These are phyloP conservation scores for Pyrenophora teres DNA, from an alignment of 2,329 filamentous ascomycete genomes.

Conservation along the genomic window DNA sequence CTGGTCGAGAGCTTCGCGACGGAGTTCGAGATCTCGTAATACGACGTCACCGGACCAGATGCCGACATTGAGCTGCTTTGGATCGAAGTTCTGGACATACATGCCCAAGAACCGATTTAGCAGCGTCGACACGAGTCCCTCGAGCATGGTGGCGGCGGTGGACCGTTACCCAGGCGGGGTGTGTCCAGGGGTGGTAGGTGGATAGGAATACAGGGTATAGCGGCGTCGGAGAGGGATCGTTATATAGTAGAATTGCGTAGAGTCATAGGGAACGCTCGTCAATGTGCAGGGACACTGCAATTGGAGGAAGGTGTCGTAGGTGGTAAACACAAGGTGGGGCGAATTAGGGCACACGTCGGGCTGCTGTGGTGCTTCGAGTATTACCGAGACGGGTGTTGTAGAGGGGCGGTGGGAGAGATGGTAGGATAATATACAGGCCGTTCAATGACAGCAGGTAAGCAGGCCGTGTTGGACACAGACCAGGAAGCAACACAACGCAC, in stretches of 20 bases:
- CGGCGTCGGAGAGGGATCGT: constrained; percentile 30
- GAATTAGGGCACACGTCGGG: constrained; percentile 19
- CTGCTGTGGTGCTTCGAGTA: constrained; percentile 25
- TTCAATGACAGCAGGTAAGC: constrained; percentile 19
- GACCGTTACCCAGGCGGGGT: constrained; percentile 76
- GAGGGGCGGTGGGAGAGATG: constrained; percentile 24
- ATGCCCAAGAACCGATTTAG: constrained; percentile 99
- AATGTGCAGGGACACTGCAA: constrained; percentile 22
- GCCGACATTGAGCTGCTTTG: constrained; percentile 94
- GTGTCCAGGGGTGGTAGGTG: constrained; percentile 17
- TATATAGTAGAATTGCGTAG: constrained; percentile 37
- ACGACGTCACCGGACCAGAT: constrained; percentile 99
- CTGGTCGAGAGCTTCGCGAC: constrained; percentile 94
- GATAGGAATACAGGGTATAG: constrained; percentile 19
- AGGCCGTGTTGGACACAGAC: constrained; percentile 19
- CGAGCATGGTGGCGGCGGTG: constrained; percentile 75
- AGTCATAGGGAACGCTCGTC: constrained; percentile 38
- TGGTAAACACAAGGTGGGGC: constrained; percentile 32
- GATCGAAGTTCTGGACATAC: constrained; percentile 99
- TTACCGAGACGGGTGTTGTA: constrained; percentile 16
- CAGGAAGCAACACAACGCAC: constrained; percentile 24
- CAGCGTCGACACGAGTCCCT: constrained; percentile 93
- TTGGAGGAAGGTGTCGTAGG: constrained; percentile 28
- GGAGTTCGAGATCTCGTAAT: constrained; percentile 87
- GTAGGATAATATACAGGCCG: constrained; percentile 25